Conservation (phyloP, 2,329 filamentous ascomycete genomes). For the Ophiosphaerella herpotricha region DNA sequence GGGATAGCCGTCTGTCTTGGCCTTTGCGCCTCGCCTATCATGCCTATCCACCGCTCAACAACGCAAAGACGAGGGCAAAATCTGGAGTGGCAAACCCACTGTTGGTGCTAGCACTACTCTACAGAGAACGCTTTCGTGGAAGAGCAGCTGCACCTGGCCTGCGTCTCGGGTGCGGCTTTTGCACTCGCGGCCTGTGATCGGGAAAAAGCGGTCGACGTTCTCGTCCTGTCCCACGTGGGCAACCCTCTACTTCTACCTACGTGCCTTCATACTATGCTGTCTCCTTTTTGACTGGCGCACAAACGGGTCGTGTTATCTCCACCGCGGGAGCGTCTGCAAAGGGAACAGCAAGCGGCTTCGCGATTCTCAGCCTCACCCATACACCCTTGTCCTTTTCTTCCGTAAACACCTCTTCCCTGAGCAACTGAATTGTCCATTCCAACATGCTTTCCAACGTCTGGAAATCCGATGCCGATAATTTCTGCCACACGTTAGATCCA, state of each 20-base stretch:
- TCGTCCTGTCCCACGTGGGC: slow-evolving; percentile 17
- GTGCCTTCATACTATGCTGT: neutral
- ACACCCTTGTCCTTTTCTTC: slow-evolving; percentile 45
- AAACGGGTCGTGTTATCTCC: slow-evolving; percentile 54
- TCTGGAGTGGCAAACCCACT: slow-evolving; percentile 24
- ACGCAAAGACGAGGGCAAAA: slow-evolving; percentile 9
- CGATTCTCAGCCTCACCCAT: slow-evolving; percentile 64
- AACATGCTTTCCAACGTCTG: slow-evolving; percentile 55
- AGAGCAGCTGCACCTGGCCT: neutral
- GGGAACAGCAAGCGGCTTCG: slow-evolving; percentile 75
- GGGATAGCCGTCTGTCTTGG: slow-evolving; percentile 14
- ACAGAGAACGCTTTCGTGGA: neutral
- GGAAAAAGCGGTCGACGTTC: neutral
- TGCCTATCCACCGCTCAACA: slow-evolving; percentile 27
- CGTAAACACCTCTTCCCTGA: slow-evolving; percentile 47
- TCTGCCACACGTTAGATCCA: slow-evolving; percentile 34
- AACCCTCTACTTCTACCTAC: neutral
- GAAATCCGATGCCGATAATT: slow-evolving; percentile 50
- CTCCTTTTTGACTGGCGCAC: neutral
- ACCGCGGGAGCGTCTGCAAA: slow-evolving; percentile 73
- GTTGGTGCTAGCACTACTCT: slow-evolving; percentile 3
- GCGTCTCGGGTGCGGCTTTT: neutral
- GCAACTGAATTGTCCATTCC: slow-evolving; percentile 46
- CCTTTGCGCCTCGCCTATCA: slow-evolving; percentile 19
- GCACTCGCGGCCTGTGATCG: neutral